Evolutionary conservation across 345 rosid species (phyloP).

Genomic region (Pistacia vera): DNA sequence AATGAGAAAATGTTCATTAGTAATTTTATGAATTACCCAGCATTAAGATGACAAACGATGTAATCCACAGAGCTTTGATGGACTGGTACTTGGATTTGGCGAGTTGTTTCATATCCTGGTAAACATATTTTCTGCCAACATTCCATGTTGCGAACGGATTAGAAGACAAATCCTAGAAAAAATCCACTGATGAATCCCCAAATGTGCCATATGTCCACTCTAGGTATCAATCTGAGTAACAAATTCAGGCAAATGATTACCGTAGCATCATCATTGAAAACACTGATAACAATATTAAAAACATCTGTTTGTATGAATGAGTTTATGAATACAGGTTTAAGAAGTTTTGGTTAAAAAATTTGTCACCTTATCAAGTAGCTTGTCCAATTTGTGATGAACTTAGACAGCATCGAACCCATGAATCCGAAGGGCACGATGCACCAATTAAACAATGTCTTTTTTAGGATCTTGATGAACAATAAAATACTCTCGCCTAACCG

Average conservation of each 20-base stretch:
- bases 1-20: too few relatives aligned
- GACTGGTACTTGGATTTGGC: slow-evolving; percentile 55
- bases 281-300: slow-evolving; percentile 44
- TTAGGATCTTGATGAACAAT: slow-evolving; percentile 36
- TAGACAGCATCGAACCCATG: slow-evolving; percentile 91
- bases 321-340: too few relatives aligned
- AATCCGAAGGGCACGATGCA: slow-evolving; percentile 98
- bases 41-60: slow-evolving; percentile 50
- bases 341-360: too few relatives aligned
- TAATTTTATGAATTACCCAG: slow-evolving; percentile 48
- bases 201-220: slow-evolving; percentile 85
- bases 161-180: slow-evolving; percentile 76
- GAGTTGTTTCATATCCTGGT: slow-evolving; percentile 54
- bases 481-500: slow-evolving; percentile 74
- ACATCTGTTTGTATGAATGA: too few relatives aligned
- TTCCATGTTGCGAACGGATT: slow-evolving; percentile 84
- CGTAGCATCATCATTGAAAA: slow-evolving; percentile 55
- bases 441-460: slow-evolving; percentile 59
- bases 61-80: slow-evolving; percentile 61
- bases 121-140: slow-evolving; percentile 48
- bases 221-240: slow-evolving; percentile 72
- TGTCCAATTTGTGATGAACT: slow-evolving; percentile 92
- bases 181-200: slow-evolving; percentile 83
- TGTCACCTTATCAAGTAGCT: slow-evolving; percentile 81
- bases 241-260: slow-evolving; percentile 64